These are phyloP conservation scores for Yamagishiella unicocca DNA, from an alignment of 139 green algal species.

Conservation along the genomic window DNA sequence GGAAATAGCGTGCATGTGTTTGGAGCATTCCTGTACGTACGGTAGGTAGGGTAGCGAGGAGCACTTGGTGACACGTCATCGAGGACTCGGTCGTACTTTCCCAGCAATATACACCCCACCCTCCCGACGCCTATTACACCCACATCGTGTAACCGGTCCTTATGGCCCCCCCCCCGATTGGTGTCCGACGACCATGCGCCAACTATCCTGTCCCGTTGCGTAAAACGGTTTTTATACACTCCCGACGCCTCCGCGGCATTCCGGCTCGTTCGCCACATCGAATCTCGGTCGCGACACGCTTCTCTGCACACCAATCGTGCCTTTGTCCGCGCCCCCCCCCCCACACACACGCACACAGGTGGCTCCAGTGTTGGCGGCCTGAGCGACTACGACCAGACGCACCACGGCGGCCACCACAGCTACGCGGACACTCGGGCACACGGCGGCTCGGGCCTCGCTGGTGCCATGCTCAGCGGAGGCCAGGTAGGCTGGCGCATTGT, in stretches of 20 bases:
- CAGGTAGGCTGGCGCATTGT: not conserved
- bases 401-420: constrained; percentile 3
- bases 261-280: not conserved
- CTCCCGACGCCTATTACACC: too few species aligned
- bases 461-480: not conserved
- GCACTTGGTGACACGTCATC: not conserved
- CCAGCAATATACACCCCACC: too few species aligned
- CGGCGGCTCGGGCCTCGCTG: constrained; percentile 22
- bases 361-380: constrained; percentile 21
- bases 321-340: not conserved
- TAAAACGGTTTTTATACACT: not conserved
- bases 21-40: not conserved
- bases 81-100: too few species aligned
- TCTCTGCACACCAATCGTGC: not conserved
- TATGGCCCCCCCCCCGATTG: too few species aligned
- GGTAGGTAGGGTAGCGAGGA: not conserved
- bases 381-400: constrained; percentile 32
- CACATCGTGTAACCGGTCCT: too few species aligned
- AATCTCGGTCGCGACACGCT: not conserved
- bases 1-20: not conserved
- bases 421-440: constrained; percentile 35
- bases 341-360: too few species aligned
- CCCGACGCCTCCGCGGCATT: not conserved
- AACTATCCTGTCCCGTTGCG: not conserved
- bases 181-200: not conserved